A percentile compares a stretch with the other conserved stretches of the same genome.
Conservation (phyloP, 106 monocot genomes). For the Dendrobium catenatum region DNA sequence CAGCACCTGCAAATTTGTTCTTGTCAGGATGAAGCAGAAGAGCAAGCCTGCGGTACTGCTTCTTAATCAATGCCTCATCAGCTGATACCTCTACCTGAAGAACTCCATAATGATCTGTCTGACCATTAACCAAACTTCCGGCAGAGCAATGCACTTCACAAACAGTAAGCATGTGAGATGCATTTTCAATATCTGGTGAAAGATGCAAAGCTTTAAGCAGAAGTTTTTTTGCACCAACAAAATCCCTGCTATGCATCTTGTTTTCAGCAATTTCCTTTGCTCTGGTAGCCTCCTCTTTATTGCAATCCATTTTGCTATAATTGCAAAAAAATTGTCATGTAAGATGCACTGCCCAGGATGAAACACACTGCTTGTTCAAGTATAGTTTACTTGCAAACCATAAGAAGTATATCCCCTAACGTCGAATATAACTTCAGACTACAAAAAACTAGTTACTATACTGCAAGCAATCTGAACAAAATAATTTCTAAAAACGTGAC, state of each 20-base stretch:
- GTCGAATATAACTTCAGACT: not conserved
- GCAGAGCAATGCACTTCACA: conserved; percentile 85
- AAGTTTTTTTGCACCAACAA: conserved; percentile 44
- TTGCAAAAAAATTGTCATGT: not conserved
- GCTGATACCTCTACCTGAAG: conserved; percentile 73
- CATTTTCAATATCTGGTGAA: conserved; percentile 71
- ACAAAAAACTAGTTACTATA: not conserved
- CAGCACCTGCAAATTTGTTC: conserved; percentile 89
- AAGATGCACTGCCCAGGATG: not conserved
- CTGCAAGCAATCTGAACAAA: not conserved
- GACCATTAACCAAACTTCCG: conserved; percentile 35
- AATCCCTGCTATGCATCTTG: conserved; percentile 56
- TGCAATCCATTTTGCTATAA: conserved; percentile 61
- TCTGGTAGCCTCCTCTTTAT: conserved; percentile 77
- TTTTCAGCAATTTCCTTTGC: conserved; percentile 63
- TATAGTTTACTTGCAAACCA: not conserved
- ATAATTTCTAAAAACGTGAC: not conserved
- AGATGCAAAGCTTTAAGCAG: conserved; percentile 55
- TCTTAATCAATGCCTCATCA: conserved; percentile 69
- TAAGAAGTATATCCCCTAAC: not conserved
- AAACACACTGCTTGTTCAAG: not conserved
- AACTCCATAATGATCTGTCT: conserved; percentile 73
- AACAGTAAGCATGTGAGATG: conserved; percentile 62
- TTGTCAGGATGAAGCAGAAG: conserved; percentile 92
- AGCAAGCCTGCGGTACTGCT: conserved; percentile 81